phyloP scores from a whole-genome alignment of 75 land plant genomes.

The Cupressus sempervirens region DNA sequence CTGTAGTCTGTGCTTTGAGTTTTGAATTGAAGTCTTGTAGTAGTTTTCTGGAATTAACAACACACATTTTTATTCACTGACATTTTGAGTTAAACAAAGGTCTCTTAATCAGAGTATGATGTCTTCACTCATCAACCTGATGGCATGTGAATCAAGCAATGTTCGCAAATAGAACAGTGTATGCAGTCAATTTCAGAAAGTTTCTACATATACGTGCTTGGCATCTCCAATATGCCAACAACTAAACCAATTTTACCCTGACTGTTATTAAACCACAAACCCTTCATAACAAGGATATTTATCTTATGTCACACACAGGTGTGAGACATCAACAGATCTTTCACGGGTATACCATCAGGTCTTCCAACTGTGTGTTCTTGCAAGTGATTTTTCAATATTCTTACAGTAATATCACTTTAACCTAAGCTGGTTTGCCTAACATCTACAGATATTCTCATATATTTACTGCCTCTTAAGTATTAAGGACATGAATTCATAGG shows the following conservation, averaged over 20 bases:
- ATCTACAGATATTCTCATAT: too few species aligned
- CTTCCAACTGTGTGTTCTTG: neutral
- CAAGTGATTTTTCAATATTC: neutral
- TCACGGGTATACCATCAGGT: neutral
- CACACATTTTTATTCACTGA: too few species aligned
- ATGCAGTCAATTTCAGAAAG: too few species aligned
- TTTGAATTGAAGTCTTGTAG: too few species aligned
- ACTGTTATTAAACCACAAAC: neutral
- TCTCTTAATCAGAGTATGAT: too few species aligned
- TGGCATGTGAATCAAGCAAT: too few species aligned
- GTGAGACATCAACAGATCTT: neutral
- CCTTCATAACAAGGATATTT: neutral
- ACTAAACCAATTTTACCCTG: neutral
- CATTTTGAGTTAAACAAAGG: too few species aligned
- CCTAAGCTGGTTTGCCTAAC: neutral
- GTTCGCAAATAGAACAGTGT: too few species aligned
- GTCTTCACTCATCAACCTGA: too few species aligned
- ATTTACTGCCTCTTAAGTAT: neutral
- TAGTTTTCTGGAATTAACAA: too few species aligned
- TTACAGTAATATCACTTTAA: neutral
- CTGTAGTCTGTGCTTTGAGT: too few species aligned
- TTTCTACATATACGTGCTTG: neutral
- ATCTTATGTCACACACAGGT: neutral
- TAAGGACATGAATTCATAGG: neutral
- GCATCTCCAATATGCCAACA: neutral